A percentile compares a stretch with the other conserved stretches of the same genome.
Conservation (phyloP, 306 rosid species). For the Hylodesmum podocarpum region DNA sequence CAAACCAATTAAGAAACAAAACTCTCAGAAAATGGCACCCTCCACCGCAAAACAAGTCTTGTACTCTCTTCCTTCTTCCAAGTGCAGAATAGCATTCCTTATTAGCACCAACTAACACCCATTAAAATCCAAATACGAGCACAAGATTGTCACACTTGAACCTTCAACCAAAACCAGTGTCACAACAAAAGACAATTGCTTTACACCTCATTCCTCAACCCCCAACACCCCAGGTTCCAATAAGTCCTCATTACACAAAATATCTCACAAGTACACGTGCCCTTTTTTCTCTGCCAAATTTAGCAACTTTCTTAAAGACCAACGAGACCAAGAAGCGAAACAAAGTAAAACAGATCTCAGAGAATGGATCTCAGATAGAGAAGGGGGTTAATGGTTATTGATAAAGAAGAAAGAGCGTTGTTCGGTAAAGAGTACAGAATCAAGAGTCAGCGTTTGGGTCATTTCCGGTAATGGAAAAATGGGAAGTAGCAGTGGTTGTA, state of each 20-base stretch:
- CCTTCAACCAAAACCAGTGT: constrained; percentile 79
- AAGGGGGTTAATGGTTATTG: not conserved
- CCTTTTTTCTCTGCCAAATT: constrained; percentile 22
- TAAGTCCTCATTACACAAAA: constrained; percentile 45
- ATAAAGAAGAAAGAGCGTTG: not conserved
- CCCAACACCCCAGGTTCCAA: constrained; percentile 38
- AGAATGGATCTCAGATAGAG: constrained; percentile 48
- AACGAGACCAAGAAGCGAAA: not conserved
- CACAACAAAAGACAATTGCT: constrained; percentile 50
- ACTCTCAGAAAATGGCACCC: constrained; percentile 39
- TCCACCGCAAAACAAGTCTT: constrained; percentile 39
- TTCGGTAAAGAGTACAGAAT: constrained; percentile 1
- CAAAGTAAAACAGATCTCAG: constrained; percentile 63
- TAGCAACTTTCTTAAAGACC: constrained; percentile 22
- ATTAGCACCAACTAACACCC: constrained; percentile 33
- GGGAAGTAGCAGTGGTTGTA: constrained; percentile 28
- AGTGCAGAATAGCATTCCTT: constrained; percentile 46
- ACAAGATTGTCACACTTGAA: constrained; percentile 34
- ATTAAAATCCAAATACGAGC: constrained; percentile 29
- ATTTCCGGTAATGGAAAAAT: constrained; percentile 51
- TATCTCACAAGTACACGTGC: not conserved
- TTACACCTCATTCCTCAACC: constrained; percentile 70
- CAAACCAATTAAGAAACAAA: constrained; percentile 47
- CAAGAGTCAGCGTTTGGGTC: constrained; percentile 25
- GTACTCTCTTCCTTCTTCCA: constrained; percentile 26